phyloP scores from a whole-genome alignment of 2,329 filamentous ascomycete species.

The Epichloe uncinata region DNA sequence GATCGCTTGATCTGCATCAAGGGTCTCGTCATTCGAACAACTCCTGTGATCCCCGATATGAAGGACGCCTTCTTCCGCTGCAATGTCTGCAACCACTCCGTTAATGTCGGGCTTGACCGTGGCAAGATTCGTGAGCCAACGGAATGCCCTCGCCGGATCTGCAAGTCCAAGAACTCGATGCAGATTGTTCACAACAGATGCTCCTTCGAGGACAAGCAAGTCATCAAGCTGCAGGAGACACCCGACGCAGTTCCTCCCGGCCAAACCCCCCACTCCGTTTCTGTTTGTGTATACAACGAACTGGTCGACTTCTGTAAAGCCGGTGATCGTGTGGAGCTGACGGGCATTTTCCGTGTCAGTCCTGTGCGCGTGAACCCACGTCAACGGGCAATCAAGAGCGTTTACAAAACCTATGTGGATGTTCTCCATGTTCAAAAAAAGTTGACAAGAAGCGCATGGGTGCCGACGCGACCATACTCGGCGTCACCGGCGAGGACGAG shows the following conservation, averaged over 20 bases:
- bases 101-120: conserved; percentile 83
- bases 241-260: conserved; percentile 89
- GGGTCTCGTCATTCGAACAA: conserved; percentile 88
- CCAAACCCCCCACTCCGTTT: conserved; percentile 94
- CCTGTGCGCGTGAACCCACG: conserved; percentile 89
- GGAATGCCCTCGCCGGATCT: conserved; percentile 69
- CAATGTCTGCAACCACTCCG: conserved; percentile 80
- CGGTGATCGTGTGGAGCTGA: conserved; percentile 89
- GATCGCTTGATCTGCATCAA: conserved; percentile 93
- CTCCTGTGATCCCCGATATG: conserved; percentile 97
- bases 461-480: conserved; percentile 77
- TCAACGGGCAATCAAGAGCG: conserved; percentile 80
- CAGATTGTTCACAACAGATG: conserved; percentile 96
- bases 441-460: conserved; percentile 92
- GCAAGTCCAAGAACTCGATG: conserved; percentile 86
- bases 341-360: conserved; percentile 91
- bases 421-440: conserved; percentile 91
- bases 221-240: conserved; percentile 97
- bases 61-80: conserved; percentile 97
- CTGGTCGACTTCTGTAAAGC: conserved; percentile 96
- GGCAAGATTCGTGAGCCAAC: conserved; percentile 95
- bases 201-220: conserved; percentile 90
- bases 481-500: conserved; percentile 61
- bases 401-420: conserved; percentile 97
- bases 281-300: conserved; percentile 91